A percentile compares a stretch with the other conserved stretches of the same genome.
Conservation (phyloP, 1,284 basidiomycete species). For the Flammula alnicola region DNA sequence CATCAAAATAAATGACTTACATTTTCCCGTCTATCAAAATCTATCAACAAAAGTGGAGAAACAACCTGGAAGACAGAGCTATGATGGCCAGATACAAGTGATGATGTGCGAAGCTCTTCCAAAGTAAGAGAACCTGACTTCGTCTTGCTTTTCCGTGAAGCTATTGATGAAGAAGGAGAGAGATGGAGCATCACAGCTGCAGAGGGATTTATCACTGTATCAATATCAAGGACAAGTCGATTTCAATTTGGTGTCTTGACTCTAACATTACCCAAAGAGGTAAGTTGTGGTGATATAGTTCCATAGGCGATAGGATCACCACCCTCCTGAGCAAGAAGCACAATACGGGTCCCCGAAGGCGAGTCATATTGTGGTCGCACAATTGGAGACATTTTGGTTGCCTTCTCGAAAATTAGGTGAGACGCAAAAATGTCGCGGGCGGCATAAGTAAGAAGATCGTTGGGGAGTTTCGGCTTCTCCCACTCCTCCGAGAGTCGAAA, state of each 20-base stretch:
- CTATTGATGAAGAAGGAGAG: background rate
- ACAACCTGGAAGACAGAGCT: background rate
- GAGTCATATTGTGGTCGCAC: background rate
- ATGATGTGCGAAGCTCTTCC: slow-evolving; percentile 1
- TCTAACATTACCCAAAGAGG: background rate
- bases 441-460: slow-evolving; percentile 5
- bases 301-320: slow-evolving; percentile 10
- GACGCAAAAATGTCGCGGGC: slow-evolving; percentile 9
- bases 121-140: slow-evolving; percentile 10
- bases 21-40: too few species aligned
- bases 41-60: background rate
- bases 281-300: slow-evolving; percentile 11
- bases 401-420: slow-evolving; percentile 13
- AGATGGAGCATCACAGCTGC: slow-evolving; percentile 9
- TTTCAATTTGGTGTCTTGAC: slow-evolving; percentile 6
- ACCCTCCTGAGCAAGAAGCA: slow-evolving; percentile 13
- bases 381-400: background rate
- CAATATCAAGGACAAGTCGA: slow-evolving; percentile 11
- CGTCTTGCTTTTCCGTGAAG: background rate
- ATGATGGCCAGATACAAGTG: too few species aligned
- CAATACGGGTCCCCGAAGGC: slow-evolving; percentile 5
- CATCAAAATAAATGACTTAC: too few species aligned
- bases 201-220: slow-evolving; percentile 1
- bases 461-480: background rate
- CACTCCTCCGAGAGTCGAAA: slow-evolving; percentile 9